phyloP scores from a whole-genome alignment of 805 yeast genomes.

The Myxozyma geophila region DNA sequence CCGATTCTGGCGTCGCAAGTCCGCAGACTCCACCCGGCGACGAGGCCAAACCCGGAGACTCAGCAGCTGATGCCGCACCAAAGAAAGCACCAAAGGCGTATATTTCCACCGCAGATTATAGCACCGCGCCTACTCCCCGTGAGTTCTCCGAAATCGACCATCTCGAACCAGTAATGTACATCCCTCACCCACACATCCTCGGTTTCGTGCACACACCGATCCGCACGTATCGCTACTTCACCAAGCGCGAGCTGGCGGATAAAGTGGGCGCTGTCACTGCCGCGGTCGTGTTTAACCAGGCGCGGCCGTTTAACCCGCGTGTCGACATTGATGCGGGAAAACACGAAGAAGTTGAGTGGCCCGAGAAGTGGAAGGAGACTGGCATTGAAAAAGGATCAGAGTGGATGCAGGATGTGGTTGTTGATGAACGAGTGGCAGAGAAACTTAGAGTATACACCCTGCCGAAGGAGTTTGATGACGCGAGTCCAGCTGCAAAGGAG shows the following conservation, averaged over 20 bases:
- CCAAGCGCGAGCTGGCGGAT: constrained; percentile 71
- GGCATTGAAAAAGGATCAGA: constrained; percentile 80
- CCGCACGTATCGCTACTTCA: constrained; percentile 78
- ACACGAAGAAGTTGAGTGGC: constrained; percentile 87
- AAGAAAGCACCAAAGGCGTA: constrained; percentile 63
- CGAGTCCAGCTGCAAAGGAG: not conserved
- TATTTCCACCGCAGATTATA: constrained; percentile 63
- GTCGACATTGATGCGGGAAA: constrained; percentile 51
- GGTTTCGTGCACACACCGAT: constrained; percentile 81
- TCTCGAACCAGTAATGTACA: constrained; percentile 68
- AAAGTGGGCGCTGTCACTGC: constrained; percentile 61
- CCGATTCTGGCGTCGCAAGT: constrained; percentile 16
- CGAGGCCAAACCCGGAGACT: constrained; percentile 21
- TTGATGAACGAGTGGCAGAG: constrained; percentile 68
- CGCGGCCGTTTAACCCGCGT: constrained; percentile 56
- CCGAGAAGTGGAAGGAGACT: constrained; percentile 73
- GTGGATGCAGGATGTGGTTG: constrained; percentile 78
- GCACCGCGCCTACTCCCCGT: constrained; percentile 59
- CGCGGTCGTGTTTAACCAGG: constrained; percentile 56
- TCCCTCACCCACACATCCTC: constrained; percentile 73
- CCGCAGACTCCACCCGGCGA: constrained; percentile 13
- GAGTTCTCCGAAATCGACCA: constrained; percentile 45
- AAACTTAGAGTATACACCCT: constrained; percentile 49
- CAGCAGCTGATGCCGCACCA: constrained; percentile 40
- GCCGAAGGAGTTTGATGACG: constrained; percentile 17